Percentiles rank a stretch among this genome's conserved stretches.
Conservation (phyloP, 2,329 filamentous ascomycete species). For the Helotiales sp. region DNA sequence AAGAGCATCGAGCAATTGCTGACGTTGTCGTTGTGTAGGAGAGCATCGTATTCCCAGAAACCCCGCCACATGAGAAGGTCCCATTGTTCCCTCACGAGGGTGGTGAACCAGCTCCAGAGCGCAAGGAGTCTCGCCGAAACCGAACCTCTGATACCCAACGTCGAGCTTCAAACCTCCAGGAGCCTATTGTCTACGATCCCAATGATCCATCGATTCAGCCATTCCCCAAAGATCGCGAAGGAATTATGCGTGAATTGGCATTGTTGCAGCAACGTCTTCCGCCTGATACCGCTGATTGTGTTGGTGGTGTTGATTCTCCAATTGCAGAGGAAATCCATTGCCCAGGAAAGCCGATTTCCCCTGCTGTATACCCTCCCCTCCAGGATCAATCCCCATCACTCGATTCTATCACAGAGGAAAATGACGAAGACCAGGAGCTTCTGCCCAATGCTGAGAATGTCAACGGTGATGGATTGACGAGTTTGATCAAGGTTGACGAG, state of each 20-base stretch:
- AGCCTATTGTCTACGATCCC: slow-evolving; percentile 29
- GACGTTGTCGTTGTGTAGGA: neutral
- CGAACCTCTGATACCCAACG: slow-evolving; percentile 1
- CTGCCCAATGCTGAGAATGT: neutral
- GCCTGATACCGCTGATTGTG: slow-evolving; percentile 30
- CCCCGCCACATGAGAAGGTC: slow-evolving; percentile 38
- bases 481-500: neutral
- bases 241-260: slow-evolving; percentile 35
- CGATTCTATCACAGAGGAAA: slow-evolving; percentile 35
- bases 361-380: neutral
- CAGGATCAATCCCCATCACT: slow-evolving; percentile 34
- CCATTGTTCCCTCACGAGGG: slow-evolving; percentile 41
- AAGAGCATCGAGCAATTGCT: neutral
- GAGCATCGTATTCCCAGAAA: slow-evolving; percentile 21
- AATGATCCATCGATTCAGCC: slow-evolving; percentile 39
- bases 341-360: slow-evolving; percentile 8
- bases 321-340: slow-evolving; percentile 8
- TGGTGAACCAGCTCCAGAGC: slow-evolving; percentile 21
- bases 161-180: neutral
- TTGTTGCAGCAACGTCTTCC: slow-evolving; percentile 34
- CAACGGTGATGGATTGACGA: neutral
- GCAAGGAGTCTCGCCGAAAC: slow-evolving; percentile 6
- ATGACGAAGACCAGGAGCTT: slow-evolving; percentile 25
- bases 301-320: neutral
- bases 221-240: slow-evolving; percentile 39